Evolutionary conservation across 345 rosid species (phyloP), one percentile per base, ranked within the genome.

Genomic region (Salix brachista): DNA sequence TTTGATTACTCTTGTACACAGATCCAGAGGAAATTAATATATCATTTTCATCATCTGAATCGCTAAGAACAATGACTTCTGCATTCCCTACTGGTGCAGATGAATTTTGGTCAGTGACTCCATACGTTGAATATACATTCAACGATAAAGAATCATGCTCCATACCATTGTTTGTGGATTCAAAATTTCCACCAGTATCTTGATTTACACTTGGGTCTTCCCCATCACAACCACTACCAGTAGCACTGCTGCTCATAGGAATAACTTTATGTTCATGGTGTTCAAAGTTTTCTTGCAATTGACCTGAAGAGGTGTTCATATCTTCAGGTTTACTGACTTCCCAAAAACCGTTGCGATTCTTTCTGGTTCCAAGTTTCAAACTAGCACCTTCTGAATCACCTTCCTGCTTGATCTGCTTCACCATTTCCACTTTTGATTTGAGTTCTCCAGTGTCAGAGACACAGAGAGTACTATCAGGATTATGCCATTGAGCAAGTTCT

Each of bases 141-240:
- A 89, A 60, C 64, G 97, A 71, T 34, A 89, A 61, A 8, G 99
- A 92, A 84, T 96, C 97, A 71, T 87, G 91, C 81, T 96, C 99
- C 46, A 85, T 78, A 56, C 91, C 96, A 79, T 74, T 88, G 83
- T 78, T 86, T 67, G 81, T 65, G 52, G 90, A 85, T 78, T 92
- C 97, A 68, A 90, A 90, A 78, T 90, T 73, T 70, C 85, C 90
- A 80, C 89, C 83, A 65, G 84, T 97, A 83, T 89, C 97, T 87
- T 96, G 98, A 85, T 92, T 96, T 77, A 93, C 98, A 78, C 99
- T 93, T 65, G 84, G 75, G 82, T 96, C 99, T 82, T 96, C 99
- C 80, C 97, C 94, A 74, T 93, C 98, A 82, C 90, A 88, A 79
- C 97, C 92, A 81, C 99, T 96, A 73, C 86, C 93, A 67, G 97